A percentile compares a stretch with the other conserved stretches of the same genome.
These are phyloP conservation scores for Rhizopus sp. DNA, from an alignment of 371 early-diverging fungal genomes.

Conservation along the genomic window DNA sequence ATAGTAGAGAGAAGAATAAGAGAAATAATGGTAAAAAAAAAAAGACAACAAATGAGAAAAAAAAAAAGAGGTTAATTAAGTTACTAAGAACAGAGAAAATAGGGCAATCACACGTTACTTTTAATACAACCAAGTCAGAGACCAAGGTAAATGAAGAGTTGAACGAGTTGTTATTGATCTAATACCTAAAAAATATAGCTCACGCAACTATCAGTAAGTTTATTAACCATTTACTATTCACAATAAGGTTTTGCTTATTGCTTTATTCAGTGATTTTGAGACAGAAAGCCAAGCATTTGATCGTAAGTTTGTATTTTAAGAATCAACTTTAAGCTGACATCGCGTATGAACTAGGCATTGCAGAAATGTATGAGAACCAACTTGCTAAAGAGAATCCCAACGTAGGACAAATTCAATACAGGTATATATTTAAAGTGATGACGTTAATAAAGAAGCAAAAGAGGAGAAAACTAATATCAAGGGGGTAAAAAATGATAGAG, in stretches of 20 bases:
- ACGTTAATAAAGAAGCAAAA: not conserved
- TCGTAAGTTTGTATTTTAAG: constrained; percentile 19
- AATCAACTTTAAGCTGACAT: not conserved
- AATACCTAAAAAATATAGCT: constrained; percentile 11
- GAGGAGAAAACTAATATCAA: not conserved
- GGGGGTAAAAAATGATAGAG: constrained; percentile 20
- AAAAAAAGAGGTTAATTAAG: too few species aligned
- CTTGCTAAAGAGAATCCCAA: constrained; percentile 46
- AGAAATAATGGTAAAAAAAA: too few species aligned
- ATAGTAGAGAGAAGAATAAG: too few species aligned
- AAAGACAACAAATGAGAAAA: too few species aligned
- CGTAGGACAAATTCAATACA: constrained; percentile 46
- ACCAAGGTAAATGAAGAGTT: constrained; percentile 21
- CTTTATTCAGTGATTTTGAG: constrained; percentile 30
- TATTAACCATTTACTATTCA: not conserved
- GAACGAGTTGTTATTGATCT: not conserved
- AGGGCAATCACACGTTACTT: constrained; percentile 30
- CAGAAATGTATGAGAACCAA: constrained; percentile 40
- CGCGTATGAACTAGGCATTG: constrained; percentile 30
- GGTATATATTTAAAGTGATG: constrained; percentile 17
- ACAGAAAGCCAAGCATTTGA: constrained; percentile 37
- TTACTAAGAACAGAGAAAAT: too few species aligned
- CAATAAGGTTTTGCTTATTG: not conserved
- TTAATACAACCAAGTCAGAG: constrained; percentile 17
- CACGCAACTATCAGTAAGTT: constrained; percentile 42